Base-by-base conservation (phyloP, 1,139 yeast species). In the Yamadazyma atlantica region DNA sequence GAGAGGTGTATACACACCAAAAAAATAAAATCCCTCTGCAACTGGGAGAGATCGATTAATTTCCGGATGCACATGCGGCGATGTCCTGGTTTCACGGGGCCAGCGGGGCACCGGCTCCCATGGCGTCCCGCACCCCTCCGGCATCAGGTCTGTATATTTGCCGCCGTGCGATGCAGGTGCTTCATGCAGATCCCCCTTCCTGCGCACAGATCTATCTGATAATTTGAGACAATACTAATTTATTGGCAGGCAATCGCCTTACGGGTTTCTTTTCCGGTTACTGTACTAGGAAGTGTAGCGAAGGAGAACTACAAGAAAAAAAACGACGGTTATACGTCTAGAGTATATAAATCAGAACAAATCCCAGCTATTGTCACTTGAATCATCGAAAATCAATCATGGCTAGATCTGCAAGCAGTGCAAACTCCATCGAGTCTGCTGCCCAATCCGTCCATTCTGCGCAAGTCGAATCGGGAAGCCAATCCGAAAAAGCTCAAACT, bases 371-470 rank as follows among this genome's bases (percentile, higher is more conserved):
- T n/a, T n/a, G n/a, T n/a, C n/a, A n/a, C n/a, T n/a, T n/a, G n/a
- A n/a, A n/a, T n/a, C n/a, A n/a, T n/a, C n/a, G n/a, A n/a, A n/a
- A n/a, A n/a, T n/a, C n/a, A n/a, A n/a, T n/a, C n/a, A n/a, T n/a
- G n/a, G n/a, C n/a, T n/a, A 5, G 26, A 23, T 23, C 26, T 23
- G 6, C 26, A n/a, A 23, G 6, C 9, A 19, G 22, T 19, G 22
- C 22, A 4, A 26, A 26, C 13, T 28, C 30, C 11, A 16, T 28
- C 13, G 30, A 28, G 12, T 15, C 8, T 12, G 29, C 4, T 4
- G 14, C 16, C 21, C 30, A 16, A 15, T 28, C 30, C 8, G 21
- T 28, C 7, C 30, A 28, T 16, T 28, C 30, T 8, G 30, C 30
- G 5, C 8, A 16, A 14, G 17, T 4, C 21, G 7, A 4, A 12